Evolutionary conservation across 352 stramenopile genomes (phyloP), one percentile per base, ranked within the genome.

Genomic region (Phytophthora fragariae): DNA sequence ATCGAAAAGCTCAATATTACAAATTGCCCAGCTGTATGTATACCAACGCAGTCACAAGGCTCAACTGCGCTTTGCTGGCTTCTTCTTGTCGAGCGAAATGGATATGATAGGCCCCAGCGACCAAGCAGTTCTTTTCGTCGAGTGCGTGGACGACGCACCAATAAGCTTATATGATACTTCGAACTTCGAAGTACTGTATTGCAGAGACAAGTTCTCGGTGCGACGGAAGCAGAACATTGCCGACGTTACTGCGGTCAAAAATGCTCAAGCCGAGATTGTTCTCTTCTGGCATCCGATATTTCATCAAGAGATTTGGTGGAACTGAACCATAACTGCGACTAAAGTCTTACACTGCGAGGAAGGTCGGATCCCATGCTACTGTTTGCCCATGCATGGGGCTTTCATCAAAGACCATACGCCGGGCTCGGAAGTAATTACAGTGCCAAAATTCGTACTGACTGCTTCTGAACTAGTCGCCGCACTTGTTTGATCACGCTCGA

Each of bases 381-480:
- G 39, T 17, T 31, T 44, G 37, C 7, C 5, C 49, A 55, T 33
- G 31, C 21, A 39, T 63, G 52, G 39, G 41, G 39, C 53, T 63
- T 47, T 33, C n/a, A 5, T 17, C 9, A 15, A 55, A 33, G 7
- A 17, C 17, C 17, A 31, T 9, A 54, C n/a, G 9, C 49, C 2
- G n/a, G n/a, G 14, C 19, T 29, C 19, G 47, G 19, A 12, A 8
- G 47, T 55, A 50, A 21, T 50, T 21, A 24, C 44, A 21, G 14
- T 50, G 9, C 49, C 19, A 55, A 33, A n/a, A 27, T n/a, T 41
- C 12, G 33, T n/a, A 59, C 66, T 63, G 67, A 65, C 60, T 64
- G 59, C 44, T 73, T 73, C 67, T 64, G 54, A 61, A 56, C 61
- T 64, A 61, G 39, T 44, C 54, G 52, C 29, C 54, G 52, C 29